Conservation (phyloP, 768 basidiomycete genomes). For the Tylopilus vinaceipallidus region DNA sequence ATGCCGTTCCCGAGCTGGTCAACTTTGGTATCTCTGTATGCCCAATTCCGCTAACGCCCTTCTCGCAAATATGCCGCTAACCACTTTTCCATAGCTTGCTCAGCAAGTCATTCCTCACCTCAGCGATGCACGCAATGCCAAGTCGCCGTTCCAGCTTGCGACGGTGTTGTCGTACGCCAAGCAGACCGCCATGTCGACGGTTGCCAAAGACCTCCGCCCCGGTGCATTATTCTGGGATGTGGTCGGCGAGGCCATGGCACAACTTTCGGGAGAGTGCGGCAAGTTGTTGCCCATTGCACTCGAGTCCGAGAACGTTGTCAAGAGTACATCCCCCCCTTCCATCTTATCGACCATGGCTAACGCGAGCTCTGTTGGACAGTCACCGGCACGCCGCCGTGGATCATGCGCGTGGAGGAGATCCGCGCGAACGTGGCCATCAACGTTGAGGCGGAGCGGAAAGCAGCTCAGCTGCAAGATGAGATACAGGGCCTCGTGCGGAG, state of each 20-base stretch:
- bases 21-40: slow-evolving; percentile 89
- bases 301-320: slow-evolving; percentile 75
- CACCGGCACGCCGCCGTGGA: slow-evolving; percentile 81
- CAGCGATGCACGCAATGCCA: slow-evolving; percentile 74
- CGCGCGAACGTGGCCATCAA: slow-evolving; percentile 82
- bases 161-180: slow-evolving; percentile 70
- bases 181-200: slow-evolving; percentile 69
- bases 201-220: slow-evolving; percentile 63
- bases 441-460: slow-evolving; percentile 88
- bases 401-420: slow-evolving; percentile 76
- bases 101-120: slow-evolving; percentile 86
- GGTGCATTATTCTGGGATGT: slow-evolving; percentile 76
- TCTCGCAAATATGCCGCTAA: neutral
- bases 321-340: slow-evolving; percentile 50
- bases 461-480: slow-evolving; percentile 83
- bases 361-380: slow-evolving; percentile 41
- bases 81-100: slow-evolving; percentile 57
- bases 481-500: slow-evolving; percentile 83
- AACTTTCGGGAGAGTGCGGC: slow-evolving; percentile 69
- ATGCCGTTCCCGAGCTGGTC: slow-evolving; percentile 74
- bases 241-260: slow-evolving; percentile 63
- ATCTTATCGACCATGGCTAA: neutral
- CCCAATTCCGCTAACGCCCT: neutral
- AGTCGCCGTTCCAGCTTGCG: slow-evolving; percentile 73
- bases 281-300: slow-evolving; percentile 67